These are phyloP conservation scores for Kregervanrija pseudodelftensis DNA, from an alignment of 805 yeast genomes.

Conservation along the genomic window DNA sequence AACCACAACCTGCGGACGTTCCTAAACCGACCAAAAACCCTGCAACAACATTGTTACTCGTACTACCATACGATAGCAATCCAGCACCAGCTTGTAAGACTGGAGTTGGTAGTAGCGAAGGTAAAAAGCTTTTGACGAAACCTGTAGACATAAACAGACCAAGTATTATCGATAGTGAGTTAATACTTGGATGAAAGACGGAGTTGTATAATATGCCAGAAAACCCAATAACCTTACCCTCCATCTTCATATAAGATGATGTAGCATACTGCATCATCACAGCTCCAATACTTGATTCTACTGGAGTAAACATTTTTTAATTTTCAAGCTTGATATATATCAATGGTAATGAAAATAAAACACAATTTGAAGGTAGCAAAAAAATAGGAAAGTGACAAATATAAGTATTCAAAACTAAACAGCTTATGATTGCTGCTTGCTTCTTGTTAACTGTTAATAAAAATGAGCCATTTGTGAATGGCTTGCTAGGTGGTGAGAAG, in stretches of 20 bases:
- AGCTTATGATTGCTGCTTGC: too few relatives aligned
- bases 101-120: constrained; percentile 21
- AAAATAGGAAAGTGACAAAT: too few relatives aligned
- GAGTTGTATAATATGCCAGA: constrained; percentile 35
- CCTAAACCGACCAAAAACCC: constrained; percentile 43
- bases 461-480: too few relatives aligned
- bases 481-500: too few relatives aligned
- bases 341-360: too few relatives aligned
- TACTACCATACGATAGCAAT: background rate
- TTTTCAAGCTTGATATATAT: too few relatives aligned
- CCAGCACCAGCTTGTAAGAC: background rate
- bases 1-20: constrained; percentile 40
- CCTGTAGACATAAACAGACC: constrained; percentile 31
- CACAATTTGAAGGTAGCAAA: too few relatives aligned
- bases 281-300: constrained; percentile 40
- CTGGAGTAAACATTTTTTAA: constrained; percentile 35
- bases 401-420: too few relatives aligned
- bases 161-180: constrained; percentile 25
- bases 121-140: constrained; percentile 16
- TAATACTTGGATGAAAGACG: constrained; percentile 18
- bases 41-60: constrained; percentile 15
- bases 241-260: constrained; percentile 31
- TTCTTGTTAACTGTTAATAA: too few relatives aligned
- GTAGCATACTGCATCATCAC: constrained; percentile 39
- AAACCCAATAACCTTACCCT: constrained; percentile 40